Conservation (phyloP, 139 green algal species). For the Marvania coccoides region DNA sequence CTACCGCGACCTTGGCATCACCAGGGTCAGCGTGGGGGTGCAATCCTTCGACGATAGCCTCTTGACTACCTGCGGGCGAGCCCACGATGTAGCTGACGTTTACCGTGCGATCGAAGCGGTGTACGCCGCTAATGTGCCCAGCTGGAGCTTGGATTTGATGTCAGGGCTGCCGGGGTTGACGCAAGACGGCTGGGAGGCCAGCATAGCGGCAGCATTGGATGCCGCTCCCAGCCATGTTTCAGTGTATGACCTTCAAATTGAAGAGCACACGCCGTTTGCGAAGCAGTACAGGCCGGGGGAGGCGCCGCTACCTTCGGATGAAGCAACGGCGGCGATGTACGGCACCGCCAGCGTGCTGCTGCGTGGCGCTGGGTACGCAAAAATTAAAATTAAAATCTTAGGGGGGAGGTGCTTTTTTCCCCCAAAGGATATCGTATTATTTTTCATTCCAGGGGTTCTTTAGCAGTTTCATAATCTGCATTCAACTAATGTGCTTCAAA, state of each 20-base stretch:
- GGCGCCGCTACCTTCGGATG: conserved; percentile 54
- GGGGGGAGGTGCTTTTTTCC: too few relatives aligned
- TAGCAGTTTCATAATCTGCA: too few relatives aligned
- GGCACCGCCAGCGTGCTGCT: conserved; percentile 47
- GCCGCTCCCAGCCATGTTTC: conserved; percentile 74
- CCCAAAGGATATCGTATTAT: too few relatives aligned
- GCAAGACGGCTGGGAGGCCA: conserved; percentile 50
- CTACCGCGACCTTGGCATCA: conserved; percentile 77
- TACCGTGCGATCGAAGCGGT: conserved; percentile 59
- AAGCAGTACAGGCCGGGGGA: conserved; percentile 56
- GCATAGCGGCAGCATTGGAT: conserved; percentile 54
- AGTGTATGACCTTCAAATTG: conserved; percentile 95
- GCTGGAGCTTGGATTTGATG: conserved; percentile 93
- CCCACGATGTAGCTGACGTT: conserved; percentile 62
- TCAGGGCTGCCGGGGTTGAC: conserved; percentile 70
- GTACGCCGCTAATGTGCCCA: conserved; percentile 33
- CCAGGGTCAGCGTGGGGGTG: conserved; percentile 83
- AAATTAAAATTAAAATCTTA: too few relatives aligned
- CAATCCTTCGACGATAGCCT: conserved; percentile 62
- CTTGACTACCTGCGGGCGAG: conserved; percentile 59
- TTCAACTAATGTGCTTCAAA: too few relatives aligned
- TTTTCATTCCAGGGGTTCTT: too few relatives aligned
- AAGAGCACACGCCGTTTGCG: conserved; percentile 86
- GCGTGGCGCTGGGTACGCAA: not conserved
- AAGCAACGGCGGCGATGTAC: conserved; percentile 72